These are phyloP conservation scores for Oxyria digyna DNA, from an alignment of 148 eudicot species.

Conservation along the genomic window DNA sequence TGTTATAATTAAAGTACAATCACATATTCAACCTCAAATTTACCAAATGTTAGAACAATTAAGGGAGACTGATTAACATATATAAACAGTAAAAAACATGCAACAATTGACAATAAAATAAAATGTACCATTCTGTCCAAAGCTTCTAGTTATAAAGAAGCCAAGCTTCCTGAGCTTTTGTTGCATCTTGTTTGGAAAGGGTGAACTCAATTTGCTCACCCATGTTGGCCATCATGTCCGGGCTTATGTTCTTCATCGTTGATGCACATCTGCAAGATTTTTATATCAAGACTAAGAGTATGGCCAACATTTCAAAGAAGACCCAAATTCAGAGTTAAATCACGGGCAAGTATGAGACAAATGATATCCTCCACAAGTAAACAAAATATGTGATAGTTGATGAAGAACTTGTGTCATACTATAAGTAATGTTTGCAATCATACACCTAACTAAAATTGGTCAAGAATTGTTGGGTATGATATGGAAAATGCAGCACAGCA, in stretches of 20 bases:
- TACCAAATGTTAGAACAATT: neutral
- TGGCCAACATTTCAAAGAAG: neutral
- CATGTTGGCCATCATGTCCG: slow-evolving; percentile 99
- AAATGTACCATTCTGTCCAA: slow-evolving; percentile 78
- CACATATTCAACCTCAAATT: neutral
- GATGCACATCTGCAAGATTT: slow-evolving; percentile 59
- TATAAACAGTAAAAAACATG: neutral
- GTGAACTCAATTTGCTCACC: slow-evolving; percentile 87
- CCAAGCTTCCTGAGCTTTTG: slow-evolving; percentile 94
- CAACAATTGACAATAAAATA: slow-evolving; percentile 2
- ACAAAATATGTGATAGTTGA: no score
- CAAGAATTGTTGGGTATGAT: no score
- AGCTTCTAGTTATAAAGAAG: slow-evolving; percentile 76
- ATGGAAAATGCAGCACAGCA: no score
- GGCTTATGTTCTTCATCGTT: slow-evolving; percentile 90
- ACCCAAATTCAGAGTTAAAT: no score
- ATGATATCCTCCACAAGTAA: neutral
- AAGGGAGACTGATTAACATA: neutral
- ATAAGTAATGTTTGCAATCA: neutral
- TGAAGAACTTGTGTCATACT: no score
- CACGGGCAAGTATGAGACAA: neutral
- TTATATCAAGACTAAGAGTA: neutral
- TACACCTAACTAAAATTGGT: no score
- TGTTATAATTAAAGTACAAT: no score
- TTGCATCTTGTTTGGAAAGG: slow-evolving; percentile 88